Conservation (phyloP, 2,329 filamentous ascomycete genomes). For the Fusarium nematophilum region DNA sequence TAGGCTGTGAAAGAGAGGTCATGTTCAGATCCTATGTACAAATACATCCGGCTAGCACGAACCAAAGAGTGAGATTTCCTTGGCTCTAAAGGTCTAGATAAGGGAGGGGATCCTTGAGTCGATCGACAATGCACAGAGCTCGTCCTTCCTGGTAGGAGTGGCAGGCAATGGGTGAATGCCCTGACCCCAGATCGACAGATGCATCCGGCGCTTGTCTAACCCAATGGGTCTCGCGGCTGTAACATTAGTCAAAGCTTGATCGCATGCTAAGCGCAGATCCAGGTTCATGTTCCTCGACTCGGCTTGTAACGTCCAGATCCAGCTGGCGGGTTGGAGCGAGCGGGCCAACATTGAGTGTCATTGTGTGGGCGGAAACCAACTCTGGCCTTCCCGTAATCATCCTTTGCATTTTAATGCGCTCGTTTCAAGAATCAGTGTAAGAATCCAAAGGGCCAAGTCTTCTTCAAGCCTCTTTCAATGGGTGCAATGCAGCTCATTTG, state of each 20-base stretch:
- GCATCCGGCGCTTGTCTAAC: constrained; percentile 32
- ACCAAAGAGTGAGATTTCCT: constrained; percentile 2
- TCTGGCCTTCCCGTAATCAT: constrained; percentile 17
- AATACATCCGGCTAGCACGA: constrained; percentile 9
- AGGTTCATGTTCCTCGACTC: constrained; percentile 6
- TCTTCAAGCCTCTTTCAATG: constrained; percentile 6
- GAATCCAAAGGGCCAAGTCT: constrained; percentile 10
- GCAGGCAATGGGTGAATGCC: constrained; percentile 14
- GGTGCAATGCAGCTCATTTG: constrained; percentile 34
- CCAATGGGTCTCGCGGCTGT: constrained; percentile 27
- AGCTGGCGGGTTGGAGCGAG: too few species aligned
- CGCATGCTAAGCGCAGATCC: constrained; percentile 37
- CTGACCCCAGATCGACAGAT: constrained; percentile 30
- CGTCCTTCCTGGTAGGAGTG: constrained; percentile 3
- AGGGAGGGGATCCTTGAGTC: constrained; percentile 15
- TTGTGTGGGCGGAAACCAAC: constrained; percentile 8
- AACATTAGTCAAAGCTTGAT: constrained; percentile 23
- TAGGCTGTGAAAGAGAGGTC: not conserved
- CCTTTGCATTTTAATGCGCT: constrained; percentile 11
- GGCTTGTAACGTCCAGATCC: too few species aligned
- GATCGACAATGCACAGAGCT: constrained; percentile 34
- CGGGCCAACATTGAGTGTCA: too few species aligned
- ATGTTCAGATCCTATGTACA: not conserved
- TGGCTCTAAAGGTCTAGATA: constrained; percentile 11
- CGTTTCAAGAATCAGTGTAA: constrained; percentile 16